Evolutionary conservation across 176 grass and related monocot genomes (phyloP).

Genomic region (Oryza longistaminata): DNA sequence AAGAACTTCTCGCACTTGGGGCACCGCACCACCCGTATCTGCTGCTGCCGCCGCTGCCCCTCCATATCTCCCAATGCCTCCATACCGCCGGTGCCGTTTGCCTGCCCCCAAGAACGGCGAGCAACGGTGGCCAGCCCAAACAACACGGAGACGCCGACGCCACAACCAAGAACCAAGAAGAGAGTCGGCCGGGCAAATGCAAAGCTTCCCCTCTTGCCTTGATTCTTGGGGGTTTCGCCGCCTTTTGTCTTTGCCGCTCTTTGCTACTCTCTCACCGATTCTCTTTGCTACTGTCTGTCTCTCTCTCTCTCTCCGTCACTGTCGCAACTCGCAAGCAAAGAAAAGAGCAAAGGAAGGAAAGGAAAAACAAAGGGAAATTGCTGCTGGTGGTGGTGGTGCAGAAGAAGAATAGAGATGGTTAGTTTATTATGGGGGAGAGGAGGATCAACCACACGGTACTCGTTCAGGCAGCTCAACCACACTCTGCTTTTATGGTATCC

Average conservation of each 20-base stretch:
- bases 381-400: background rate
- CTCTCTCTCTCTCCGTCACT: background rate
- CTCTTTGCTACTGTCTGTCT: background rate
- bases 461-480: too few relatives aligned
- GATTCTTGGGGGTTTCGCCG: background rate
- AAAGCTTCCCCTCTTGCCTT: background rate
- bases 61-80: conserved; percentile 52
- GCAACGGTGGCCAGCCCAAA: too few relatives aligned
- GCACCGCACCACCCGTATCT: conserved; percentile 86
- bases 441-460: too few relatives aligned
- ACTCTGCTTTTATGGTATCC: too few relatives aligned
- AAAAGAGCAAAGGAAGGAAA: background rate
- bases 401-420: too few relatives aligned
- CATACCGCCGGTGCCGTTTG: background rate
- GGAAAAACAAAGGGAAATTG: background rate
- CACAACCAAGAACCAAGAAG: too few relatives aligned
- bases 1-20: conserved; percentile 97
- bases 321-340: background rate
- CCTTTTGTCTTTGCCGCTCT: background rate
- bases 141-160: too few relatives aligned
- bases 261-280: background rate
- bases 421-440: too few relatives aligned
- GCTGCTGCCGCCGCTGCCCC: conserved; percentile 22
- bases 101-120: too few relatives aligned
- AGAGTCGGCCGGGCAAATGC: background rate